These are phyloP conservation scores for Odontarrhena argentea DNA, from an alignment of 345 rosid genomes.

Conservation along the genomic window DNA sequence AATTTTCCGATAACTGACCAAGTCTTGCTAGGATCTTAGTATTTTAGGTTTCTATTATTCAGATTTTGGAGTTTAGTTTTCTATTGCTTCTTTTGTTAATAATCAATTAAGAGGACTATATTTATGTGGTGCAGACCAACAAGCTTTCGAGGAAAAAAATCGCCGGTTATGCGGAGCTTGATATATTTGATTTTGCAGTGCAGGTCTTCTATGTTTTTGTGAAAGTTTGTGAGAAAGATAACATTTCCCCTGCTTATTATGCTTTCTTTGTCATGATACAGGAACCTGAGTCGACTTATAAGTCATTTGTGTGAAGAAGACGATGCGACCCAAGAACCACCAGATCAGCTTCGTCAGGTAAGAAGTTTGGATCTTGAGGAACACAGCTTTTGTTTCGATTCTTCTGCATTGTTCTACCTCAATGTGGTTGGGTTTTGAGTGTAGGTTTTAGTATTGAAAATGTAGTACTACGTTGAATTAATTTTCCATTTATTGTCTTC, in stretches of 20 bases:
- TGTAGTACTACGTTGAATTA: no score
- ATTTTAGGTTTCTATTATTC: conserved; percentile 54
- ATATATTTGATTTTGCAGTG: conserved; percentile 67
- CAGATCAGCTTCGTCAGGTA: no score
- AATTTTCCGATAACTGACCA: conserved; percentile 57
- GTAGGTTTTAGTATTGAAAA: no score
- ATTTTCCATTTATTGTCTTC: no score
- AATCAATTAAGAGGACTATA: neutral
- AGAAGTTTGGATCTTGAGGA: no score
- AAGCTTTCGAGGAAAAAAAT: conserved; percentile 69
- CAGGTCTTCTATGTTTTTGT: conserved; percentile 42
- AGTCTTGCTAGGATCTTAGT: conserved; percentile 81
- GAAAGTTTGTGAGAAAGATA: neutral
- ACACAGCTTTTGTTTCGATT: no score
- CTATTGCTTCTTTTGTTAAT: neutral
- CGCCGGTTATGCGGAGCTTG: conserved; percentile 82
- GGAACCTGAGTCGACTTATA: conserved; percentile 55
- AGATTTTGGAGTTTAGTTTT: neutral
- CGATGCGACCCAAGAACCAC: no score
- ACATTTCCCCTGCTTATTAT: neutral
- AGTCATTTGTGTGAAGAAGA: conserved; percentile 39
- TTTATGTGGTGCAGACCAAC: conserved; percentile 67
- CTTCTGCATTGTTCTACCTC: no score
- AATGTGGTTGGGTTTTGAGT: no score
- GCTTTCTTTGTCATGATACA: conserved; percentile 28